Percentiles rank a stretch among this genome's conserved stretches.
These are phyloP conservation scores for Panaeolus cyanescens DNA, from an alignment of 768 basidiomycete species.

Conservation along the genomic window DNA sequence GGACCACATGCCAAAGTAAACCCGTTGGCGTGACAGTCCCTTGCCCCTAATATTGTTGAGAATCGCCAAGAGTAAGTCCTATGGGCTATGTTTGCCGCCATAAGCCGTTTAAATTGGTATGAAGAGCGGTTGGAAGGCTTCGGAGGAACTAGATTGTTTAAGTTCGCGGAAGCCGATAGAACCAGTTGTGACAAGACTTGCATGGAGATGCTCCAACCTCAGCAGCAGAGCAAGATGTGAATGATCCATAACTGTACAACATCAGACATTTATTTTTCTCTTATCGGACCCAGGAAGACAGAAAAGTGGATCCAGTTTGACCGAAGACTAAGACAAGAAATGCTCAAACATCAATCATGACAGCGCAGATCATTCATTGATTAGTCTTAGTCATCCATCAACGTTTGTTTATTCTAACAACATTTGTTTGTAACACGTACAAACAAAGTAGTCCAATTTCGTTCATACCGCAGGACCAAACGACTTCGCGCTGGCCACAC, in stretches of 20 bases:
- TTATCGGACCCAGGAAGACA: background rate
- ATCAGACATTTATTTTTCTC: background rate
- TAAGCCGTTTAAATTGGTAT: background rate
- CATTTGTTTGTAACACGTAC: background rate
- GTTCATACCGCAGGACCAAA: background rate
- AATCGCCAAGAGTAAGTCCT: background rate
- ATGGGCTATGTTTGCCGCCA: background rate
- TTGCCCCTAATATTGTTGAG: background rate
- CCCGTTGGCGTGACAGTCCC: background rate
- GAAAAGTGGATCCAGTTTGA: background rate
- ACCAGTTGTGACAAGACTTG: background rate
- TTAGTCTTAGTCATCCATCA: too few species aligned
- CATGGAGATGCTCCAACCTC: background rate
- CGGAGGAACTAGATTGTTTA: background rate
- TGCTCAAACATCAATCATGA: background rate
- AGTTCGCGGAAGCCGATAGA: background rate
- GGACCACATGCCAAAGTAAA: background rate
- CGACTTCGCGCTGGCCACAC: slow-evolving; percentile 12
- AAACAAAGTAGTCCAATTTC: slow-evolving; percentile 19
- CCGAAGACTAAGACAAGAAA: background rate
- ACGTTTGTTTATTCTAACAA: slow-evolving; percentile 6
- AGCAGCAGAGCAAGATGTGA: too few species aligned
- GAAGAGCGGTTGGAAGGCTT: background rate
- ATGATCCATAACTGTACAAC: background rate
- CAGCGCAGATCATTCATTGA: background rate